phyloP scores from a whole-genome alignment of 208 protist species.

The Crithidia bombi region DNA sequence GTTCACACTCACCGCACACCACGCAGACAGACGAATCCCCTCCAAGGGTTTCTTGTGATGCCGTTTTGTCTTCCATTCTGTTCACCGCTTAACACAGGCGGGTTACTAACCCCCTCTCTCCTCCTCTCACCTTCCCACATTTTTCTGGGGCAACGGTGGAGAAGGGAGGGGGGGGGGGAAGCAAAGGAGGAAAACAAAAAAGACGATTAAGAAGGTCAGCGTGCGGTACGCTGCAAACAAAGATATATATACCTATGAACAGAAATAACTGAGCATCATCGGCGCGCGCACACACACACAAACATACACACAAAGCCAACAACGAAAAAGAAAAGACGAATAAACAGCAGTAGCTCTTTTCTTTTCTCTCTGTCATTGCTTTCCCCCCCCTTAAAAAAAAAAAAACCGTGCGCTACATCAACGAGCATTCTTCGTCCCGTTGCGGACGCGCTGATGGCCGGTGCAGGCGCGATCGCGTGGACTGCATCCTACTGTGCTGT shows the following conservation, averaged over 20 bases:
- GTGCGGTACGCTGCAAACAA: background rate
- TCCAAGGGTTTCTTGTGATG: too few species aligned
- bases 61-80: too few species aligned
- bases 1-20: too few species aligned
- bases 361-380: too few species aligned
- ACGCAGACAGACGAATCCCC: too few species aligned
- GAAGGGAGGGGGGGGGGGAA: constrained; percentile 20
- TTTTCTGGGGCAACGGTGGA: too few species aligned
- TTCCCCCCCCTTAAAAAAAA: too few species aligned
- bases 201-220: constrained; percentile 10
- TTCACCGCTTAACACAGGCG: too few species aligned
- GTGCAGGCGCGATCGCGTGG: constrained; percentile 2
- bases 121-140: too few species aligned
- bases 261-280: too few species aligned
- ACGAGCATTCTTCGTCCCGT: constrained; percentile 20
- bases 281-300: too few species aligned
- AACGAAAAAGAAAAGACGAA: background rate
- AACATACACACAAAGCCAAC: background rate
- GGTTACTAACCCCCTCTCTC: too few species aligned
- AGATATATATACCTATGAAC: background rate
- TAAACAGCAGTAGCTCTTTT: background rate
- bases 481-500: background rate
- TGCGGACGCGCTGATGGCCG: constrained; percentile 1
- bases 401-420: constrained; percentile 28
- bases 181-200: constrained; percentile 4